Base-by-base conservation (phyloP, 495 filamentous ascomycete genomes). In the Penicillium egyptiacum region DNA sequence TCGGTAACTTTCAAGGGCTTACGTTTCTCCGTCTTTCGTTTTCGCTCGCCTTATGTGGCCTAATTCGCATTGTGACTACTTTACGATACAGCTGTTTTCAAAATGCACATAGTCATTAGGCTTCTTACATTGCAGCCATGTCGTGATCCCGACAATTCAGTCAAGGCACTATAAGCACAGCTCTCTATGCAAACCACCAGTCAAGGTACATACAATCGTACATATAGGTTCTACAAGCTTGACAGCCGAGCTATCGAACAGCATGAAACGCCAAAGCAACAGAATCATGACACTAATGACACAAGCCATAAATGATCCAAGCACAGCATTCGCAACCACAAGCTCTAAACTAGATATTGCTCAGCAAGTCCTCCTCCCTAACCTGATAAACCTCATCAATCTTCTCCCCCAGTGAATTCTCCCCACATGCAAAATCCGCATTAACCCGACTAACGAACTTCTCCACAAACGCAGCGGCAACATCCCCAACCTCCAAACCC, bases 341-440 rank as follows among this genome's bases (percentile, higher is more conserved):
- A n/a, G 17, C 25, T 19, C 5, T 5, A 16, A 30, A 25, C 10
- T 5, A 20, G 26, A 26, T 7, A 41, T 8, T 44, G 45, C 11
- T 17, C 20, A 67, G n/a, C 6, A 79, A 50, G 64, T 76, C 76
- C 57, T 69, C 62, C 53, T 73, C 67, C 1, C 20, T 43, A 56
- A 77, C 64, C n/a, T 39, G 45, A 67, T 77, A 77, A 17, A 79
- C 71, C 63, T 67, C 67, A 28, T 79, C 70, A 60, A 79, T 73
- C 62, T 58, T 68, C 67, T 76, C 75, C 43, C 72, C 68, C 22
- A 28, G 50, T 10, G 35, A 58, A 25, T 55, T 59, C 6, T 59
- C 60, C 28, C 58, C 64, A 64, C 68, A 70, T 22, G 75, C 68
- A 67, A 75, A 77, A 70, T 77, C 73, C 16, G 28, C 31, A 72